Base-by-base conservation (phyloP, 1,139 yeast species). In the Kodamaea anthophila region DNA sequence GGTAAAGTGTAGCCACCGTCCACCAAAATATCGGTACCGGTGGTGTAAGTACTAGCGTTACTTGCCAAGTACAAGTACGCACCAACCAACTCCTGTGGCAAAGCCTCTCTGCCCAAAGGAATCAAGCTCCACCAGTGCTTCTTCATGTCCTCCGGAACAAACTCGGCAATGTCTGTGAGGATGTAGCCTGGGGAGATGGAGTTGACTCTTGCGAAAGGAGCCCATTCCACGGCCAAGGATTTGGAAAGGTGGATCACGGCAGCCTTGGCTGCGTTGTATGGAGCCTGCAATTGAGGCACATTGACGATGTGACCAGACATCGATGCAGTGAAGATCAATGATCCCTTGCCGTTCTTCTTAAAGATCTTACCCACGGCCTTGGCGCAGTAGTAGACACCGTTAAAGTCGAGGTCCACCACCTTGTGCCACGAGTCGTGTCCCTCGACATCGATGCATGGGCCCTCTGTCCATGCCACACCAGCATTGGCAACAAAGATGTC, bases 401-500 rank as follows among this genome's bases (percentile, higher is more conserved):
- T 43, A 32, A 51, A 40, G 32, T 44, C 48, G 43, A 47, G 40
- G 35, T 47, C 47, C 13, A 51, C 37, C 27, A 51, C 37, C 39
- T 43, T 44, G 21, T 47, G 33, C 39, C 39, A 44, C 10, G 35
- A 25, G 15, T 42, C 46, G 26, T 38, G 37, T n/a, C 52, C 53
- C 16, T 44, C 43, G 16, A 36, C 47, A 13, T 50, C 51, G 20
- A 42, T 23, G 10, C 35, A 33, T 16, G 33, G 34, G 15, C 47
- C 95, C 15, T 75, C 73, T 21, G 77, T 70, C 94, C 94, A 86
- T 16, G 93, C 84, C 24, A 84, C 75, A 38, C 96, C 96, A 14
- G 96, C 96, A 54, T 86, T 86, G 47, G 94, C 93, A 16, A 86
- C 94, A 51, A 85, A 80, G 18, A 82, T 69, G 51, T 86, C 96